A percentile compares a stretch with the other conserved stretches of the same genome.
Evolutionary conservation across 139 green algal species (phyloP).

Genomic region (Zygnema circumcarinatum): DNA sequence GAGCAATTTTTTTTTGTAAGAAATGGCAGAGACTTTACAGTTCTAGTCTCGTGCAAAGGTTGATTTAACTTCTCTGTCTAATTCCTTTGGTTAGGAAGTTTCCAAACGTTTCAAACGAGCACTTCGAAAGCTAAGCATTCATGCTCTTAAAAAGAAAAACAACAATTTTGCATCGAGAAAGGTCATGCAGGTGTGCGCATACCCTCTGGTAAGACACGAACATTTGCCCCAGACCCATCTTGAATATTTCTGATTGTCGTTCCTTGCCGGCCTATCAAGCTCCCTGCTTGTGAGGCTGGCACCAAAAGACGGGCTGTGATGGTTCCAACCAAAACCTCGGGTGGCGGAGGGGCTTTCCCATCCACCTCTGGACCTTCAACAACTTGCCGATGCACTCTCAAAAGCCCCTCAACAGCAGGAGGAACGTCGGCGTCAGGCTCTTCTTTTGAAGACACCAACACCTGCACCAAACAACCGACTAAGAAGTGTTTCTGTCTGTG

Average conservation of each 20-base stretch:
- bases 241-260: slow-evolving; percentile 34
- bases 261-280: slow-evolving; percentile 32
- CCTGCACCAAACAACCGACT: no score
- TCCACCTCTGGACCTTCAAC: slow-evolving; percentile 12
- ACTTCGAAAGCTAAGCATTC: not conserved
- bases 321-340: slow-evolving; percentile 18
- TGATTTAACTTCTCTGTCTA: no score
- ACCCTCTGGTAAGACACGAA: slow-evolving; percentile 30
- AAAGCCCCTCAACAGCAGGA: slow-evolving; percentile 20
- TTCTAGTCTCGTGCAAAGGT: no score
- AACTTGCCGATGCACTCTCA: slow-evolving; percentile 29
- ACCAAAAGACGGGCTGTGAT: slow-evolving; percentile 42
- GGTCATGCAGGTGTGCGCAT: not conserved
- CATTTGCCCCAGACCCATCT: slow-evolving; percentile 39
- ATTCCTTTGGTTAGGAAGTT: no score
- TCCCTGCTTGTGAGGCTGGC: slow-evolving; percentile 38
- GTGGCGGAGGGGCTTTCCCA: not conserved
- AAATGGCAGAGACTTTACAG: no score
- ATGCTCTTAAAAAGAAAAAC: not conserved
- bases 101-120: not conserved
- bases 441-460: slow-evolving; percentile 23
- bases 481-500: not conserved
- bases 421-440: not conserved
- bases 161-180: no score
- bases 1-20: no score